Evolutionary conservation across 148 eudicot species (phyloP).

Genomic region (Cornus controversa): DNA sequence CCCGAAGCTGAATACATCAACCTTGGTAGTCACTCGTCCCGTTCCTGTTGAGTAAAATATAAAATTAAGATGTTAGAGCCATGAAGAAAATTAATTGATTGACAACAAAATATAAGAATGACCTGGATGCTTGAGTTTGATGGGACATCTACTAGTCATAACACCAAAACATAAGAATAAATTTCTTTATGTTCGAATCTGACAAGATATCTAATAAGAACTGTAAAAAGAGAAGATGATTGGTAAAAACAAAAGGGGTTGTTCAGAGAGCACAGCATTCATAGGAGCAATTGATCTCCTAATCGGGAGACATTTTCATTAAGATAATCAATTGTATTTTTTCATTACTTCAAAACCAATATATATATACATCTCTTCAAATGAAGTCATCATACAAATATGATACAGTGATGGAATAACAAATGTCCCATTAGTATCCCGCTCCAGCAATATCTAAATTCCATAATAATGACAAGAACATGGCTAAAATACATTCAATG

Average conservation of each 20-base stretch:
- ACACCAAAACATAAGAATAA: not conserved
- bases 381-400: not conserved
- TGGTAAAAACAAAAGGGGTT: too few species aligned
- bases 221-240: not conserved
- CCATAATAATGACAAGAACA: too few species aligned
- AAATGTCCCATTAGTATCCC: not conserved
- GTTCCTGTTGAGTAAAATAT: conserved; percentile 34
- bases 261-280: not conserved
- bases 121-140: not conserved
- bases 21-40: conserved; percentile 74
- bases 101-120: too few species aligned
- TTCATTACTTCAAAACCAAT: not conserved
- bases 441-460: too few species aligned
- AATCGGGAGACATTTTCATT: not conserved
- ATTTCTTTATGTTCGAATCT: not conserved
- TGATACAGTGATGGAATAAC: not conserved
- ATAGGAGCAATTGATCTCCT: not conserved
- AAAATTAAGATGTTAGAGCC: not conserved
- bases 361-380: not conserved
- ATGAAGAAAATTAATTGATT: not conserved
- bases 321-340: not conserved
- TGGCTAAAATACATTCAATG: too few species aligned
- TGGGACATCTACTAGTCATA: not conserved
- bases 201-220: not conserved
- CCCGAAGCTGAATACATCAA: conserved; percentile 76